phyloP scores from a whole-genome alignment of 2,329 filamentous ascomycete species.

The Niveomyces coronatus region DNA sequence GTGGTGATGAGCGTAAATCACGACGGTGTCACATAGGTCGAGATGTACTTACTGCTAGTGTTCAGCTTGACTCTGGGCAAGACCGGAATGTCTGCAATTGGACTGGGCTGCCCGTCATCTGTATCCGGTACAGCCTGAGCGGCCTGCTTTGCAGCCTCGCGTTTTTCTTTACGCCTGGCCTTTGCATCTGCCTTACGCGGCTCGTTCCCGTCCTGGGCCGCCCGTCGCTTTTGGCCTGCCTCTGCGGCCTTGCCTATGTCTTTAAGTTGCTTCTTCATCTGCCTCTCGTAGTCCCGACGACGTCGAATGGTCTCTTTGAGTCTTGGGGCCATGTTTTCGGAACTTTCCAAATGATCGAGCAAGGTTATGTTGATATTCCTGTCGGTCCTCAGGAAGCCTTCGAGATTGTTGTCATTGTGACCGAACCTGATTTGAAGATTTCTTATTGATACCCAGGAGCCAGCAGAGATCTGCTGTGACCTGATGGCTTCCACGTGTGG shows the following conservation, averaged over 20 bases:
- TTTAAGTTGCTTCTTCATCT: slow-evolving; percentile 30
- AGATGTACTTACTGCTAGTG: slow-evolving; percentile 2
- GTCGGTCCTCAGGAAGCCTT: slow-evolving; percentile 63
- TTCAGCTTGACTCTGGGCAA: neutral
- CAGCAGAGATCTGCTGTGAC: slow-evolving; percentile 38
- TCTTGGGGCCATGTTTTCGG: slow-evolving; percentile 33
- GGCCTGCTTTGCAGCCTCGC: slow-evolving; percentile 9
- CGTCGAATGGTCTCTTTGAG: slow-evolving; percentile 51
- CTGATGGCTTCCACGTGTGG: slow-evolving; percentile 53
- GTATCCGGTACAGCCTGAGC: slow-evolving; percentile 16
- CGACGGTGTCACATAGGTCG: too few species aligned
- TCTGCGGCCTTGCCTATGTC: slow-evolving; percentile 26
- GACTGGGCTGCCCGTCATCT: neutral
- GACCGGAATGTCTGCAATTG: neutral
- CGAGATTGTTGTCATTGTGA: slow-evolving; percentile 44
- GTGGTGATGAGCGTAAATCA: slow-evolving; percentile 10
- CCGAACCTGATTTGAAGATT: slow-evolving; percentile 64
- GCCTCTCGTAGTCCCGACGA: slow-evolving; percentile 52
- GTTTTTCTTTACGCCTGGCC: slow-evolving; percentile 13
- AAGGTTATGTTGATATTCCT: slow-evolving; percentile 44
- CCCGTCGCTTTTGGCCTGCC: slow-evolving; percentile 29
- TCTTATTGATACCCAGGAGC: slow-evolving; percentile 52
- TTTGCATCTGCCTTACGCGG: slow-evolving; percentile 18
- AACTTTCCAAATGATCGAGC: slow-evolving; percentile 30
- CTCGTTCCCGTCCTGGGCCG: slow-evolving; percentile 17